A percentile compares a stretch with the other conserved stretches of the same genome.
These are phyloP conservation scores for Neurospora sp. DNA, from an alignment of 495 filamentous ascomycete species.

Conservation along the genomic window DNA sequence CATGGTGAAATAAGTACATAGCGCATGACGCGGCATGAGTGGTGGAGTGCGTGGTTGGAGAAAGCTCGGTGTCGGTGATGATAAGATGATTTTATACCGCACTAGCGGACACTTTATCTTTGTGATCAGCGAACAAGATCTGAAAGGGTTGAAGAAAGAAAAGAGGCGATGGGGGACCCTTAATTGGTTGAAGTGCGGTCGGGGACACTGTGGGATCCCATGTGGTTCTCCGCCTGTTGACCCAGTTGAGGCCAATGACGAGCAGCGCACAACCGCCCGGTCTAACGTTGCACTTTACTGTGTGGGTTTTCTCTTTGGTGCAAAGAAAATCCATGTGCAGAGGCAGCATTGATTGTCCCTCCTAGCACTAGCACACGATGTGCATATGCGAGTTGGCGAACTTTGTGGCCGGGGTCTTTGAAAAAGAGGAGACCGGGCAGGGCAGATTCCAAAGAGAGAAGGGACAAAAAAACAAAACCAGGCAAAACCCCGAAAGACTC, in stretches of 20 bases:
- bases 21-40: neutral
- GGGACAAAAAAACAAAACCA: neutral
- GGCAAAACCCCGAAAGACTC: neutral
- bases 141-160: neutral
- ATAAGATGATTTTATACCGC: neutral
- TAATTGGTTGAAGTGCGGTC: neutral
- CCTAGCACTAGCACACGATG: neutral
- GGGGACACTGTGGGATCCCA: neutral
- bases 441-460: neutral
- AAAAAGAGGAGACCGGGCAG: neutral
- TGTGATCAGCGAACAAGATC: neutral
- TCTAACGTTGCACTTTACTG: neutral
- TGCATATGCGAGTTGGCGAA: neutral
- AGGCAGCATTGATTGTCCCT: neutral
- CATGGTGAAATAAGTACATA: neutral
- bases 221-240: neutral
- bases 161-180: neutral
- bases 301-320: neutral
- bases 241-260: neutral
- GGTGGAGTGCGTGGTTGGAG: neutral
- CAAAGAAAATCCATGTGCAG: neutral
- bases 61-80: neutral
- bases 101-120: neutral
- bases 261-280: neutral
- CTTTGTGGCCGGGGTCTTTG: neutral